These are phyloP conservation scores for Alternaria sp. DNA, from an alignment of 2,329 filamentous ascomycete genomes.

Conservation along the genomic window DNA sequence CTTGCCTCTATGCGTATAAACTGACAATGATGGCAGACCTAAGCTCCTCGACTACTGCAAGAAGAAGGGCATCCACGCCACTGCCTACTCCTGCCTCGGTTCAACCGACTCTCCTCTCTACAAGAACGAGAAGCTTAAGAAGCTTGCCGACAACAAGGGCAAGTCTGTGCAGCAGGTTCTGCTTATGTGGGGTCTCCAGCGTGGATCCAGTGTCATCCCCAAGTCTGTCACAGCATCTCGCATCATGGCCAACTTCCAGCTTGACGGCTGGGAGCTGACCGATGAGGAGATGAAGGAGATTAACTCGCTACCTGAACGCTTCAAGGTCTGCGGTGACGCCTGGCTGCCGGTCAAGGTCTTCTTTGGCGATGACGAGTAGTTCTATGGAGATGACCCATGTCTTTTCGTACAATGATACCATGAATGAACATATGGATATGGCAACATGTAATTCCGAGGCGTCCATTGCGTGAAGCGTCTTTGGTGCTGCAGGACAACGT, in stretches of 20 bases:
- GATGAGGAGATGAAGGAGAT: slow-evolving; percentile 76
- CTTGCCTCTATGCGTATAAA: not conserved
- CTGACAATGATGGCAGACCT: slow-evolving; percentile 53
- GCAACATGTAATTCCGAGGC: not conserved
- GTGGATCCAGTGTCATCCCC: slow-evolving; percentile 84
- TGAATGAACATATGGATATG: slow-evolving; percentile 10
- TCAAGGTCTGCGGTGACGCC: slow-evolving; percentile 74
- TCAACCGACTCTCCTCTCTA: slow-evolving; percentile 74
- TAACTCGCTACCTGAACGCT: slow-evolving; percentile 73
- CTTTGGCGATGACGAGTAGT: slow-evolving; percentile 79
- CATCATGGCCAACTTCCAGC: slow-evolving; percentile 78
- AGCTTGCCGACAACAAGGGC: slow-evolving; percentile 69
- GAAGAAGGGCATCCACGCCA: slow-evolving; percentile 76
- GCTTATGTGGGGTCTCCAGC: slow-evolving; percentile 80
- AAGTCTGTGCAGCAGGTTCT: slow-evolving; percentile 79
- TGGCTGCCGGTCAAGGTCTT: slow-evolving; percentile 83
- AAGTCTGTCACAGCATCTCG: slow-evolving; percentile 79
- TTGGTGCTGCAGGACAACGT: not conserved
- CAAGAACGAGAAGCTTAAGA: slow-evolving; percentile 69
- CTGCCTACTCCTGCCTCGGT: slow-evolving; percentile 77
- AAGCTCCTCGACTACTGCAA: slow-evolving; percentile 78
- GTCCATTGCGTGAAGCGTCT: not conserved
- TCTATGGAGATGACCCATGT: not conserved
- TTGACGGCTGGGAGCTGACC: slow-evolving; percentile 75
- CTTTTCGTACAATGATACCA: slow-evolving; percentile 24